Base-by-base conservation (phyloP, 768 basidiomycete species). In the Pleurotus tuber-regium region DNA sequence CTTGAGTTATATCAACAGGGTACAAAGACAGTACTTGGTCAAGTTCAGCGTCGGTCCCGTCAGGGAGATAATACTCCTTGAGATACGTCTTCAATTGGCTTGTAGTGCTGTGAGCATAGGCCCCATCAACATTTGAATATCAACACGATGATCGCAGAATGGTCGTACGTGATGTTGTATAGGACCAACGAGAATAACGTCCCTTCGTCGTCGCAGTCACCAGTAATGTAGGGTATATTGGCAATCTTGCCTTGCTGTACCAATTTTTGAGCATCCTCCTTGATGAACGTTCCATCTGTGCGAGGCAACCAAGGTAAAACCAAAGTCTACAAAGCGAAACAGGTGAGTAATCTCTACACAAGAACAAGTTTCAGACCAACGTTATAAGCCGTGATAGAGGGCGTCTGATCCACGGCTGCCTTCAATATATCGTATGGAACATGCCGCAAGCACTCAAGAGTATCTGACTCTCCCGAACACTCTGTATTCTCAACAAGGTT, bases 201-300 rank as follows among this genome's bases (percentile, higher is more conserved):
- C 4, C 82, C 84, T 59, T 86, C 84, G 49, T 85, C 84, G 43
- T 84, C 79, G 54, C 71, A 73, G 54, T 80, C 73, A 14, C 79
- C 79, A 72, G 46, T 77, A 23, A 83, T 63, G 54, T 80, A 70
- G 0, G 79, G 79, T 1, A 83, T 65, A 43, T 73, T 70, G 1
- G 79, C 72, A 1, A 82, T 70, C 30, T 62, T 67, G 1, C 76
- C 76, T 35, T 73, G 58, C 30, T 66, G 61, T 1, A 80, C 72
- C 3, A 79, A 67, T 4, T 61, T 54, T 55, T 73, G 70, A 4
- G 77, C 72, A 48, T 66, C 63, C 44, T 73, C 73, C 7, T 67
- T 65, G 10, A 83, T 55, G 63, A 82, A 77, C 0, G 65, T 62
- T 1, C 78, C 79, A 53, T 83, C 81, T 4, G 73, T 71, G 14